phyloP scores from a whole-genome alignment of 805 yeast genomes.

The Alloascoidea hylecoeti region DNA sequence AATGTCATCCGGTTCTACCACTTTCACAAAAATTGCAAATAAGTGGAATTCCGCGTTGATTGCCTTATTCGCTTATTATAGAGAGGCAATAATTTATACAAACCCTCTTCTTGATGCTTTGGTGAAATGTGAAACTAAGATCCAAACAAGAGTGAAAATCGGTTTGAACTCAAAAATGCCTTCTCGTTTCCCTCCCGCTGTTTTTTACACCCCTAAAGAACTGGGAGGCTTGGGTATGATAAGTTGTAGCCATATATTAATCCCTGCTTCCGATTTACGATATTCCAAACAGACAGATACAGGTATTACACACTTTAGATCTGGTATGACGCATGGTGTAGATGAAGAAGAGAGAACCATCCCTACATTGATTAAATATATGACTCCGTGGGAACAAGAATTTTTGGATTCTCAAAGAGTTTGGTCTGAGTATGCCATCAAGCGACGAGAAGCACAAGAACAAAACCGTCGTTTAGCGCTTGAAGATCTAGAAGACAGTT shows the following conservation, averaged over 20 bases:
- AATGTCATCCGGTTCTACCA: slow-evolving; percentile 92
- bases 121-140: slow-evolving; percentile 84
- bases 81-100: slow-evolving; percentile 88
- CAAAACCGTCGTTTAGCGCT: slow-evolving; percentile 77
- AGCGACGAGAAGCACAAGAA: slow-evolving; percentile 74
- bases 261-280: slow-evolving; percentile 82
- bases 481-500: slow-evolving; percentile 86
- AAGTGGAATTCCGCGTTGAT: slow-evolving; percentile 93
- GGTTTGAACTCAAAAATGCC: slow-evolving; percentile 98
- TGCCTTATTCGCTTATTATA: slow-evolving; percentile 73
- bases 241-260: slow-evolving; percentile 89
- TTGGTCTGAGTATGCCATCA: slow-evolving; percentile 94
- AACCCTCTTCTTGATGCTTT: slow-evolving; percentile 62
- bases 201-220: slow-evolving; percentile 94
- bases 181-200: slow-evolving; percentile 96
- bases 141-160: slow-evolving; percentile 87
- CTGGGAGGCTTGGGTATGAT: slow-evolving; percentile 96
- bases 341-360: slow-evolving; percentile 61
- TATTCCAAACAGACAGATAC: slow-evolving; percentile 93
- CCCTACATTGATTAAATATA: slow-evolving; percentile 87
- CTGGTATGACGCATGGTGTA: slow-evolving; percentile 71
- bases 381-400: slow-evolving; percentile 95
- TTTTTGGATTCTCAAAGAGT: slow-evolving; percentile 88
- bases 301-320: slow-evolving; percentile 86
- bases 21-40: slow-evolving; percentile 87